Evolutionary conservation across 371 early-diverging fungal species (phyloP).

Genomic region (Mortierella sp.): DNA sequence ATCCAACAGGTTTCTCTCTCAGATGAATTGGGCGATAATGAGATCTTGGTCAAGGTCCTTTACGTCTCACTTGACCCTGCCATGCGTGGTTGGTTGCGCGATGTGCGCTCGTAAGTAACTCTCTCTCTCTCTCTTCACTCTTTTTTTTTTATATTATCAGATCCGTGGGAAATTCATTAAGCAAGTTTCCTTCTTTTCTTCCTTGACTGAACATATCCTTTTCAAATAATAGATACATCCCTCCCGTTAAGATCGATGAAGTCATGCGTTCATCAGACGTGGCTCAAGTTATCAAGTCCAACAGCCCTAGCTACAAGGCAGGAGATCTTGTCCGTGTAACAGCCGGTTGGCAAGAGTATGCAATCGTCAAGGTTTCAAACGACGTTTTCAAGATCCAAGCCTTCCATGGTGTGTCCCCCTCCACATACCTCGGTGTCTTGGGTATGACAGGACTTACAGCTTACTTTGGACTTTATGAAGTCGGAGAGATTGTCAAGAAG

Average conservation of each 20-base stretch:
- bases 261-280: slow-evolving; percentile 64
- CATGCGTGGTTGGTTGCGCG: slow-evolving; percentile 61
- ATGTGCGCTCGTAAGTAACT: slow-evolving; percentile 57
- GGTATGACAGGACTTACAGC: slow-evolving; percentile 80
- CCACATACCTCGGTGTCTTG: slow-evolving; percentile 59
- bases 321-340: slow-evolving; percentile 62
- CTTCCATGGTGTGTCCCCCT: slow-evolving; percentile 57
- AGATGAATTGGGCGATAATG: slow-evolving; percentile 55
- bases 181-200: not conserved
- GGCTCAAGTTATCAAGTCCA: slow-evolving; percentile 64
- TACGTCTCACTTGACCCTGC: slow-evolving; percentile 70
- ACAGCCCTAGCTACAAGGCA: slow-evolving; percentile 56
- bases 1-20: slow-evolving; percentile 43
- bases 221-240: slow-evolving; percentile 52
- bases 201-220: not conserved
- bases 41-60: slow-evolving; percentile 63
- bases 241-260: slow-evolving; percentile 63
- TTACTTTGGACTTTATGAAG: slow-evolving; percentile 69
- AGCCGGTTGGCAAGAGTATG: slow-evolving; percentile 66
- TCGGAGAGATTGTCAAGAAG: slow-evolving; percentile 55
- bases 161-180: no score
- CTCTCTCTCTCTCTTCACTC: no score
- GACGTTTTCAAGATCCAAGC: slow-evolving; percentile 47
- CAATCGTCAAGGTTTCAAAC: slow-evolving; percentile 56
- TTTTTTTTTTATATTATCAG: no score